Percentiles rank a stretch among this genome's conserved stretches.
These are phyloP conservation scores for Nyctanthes arbortristis DNA, from an alignment of 257 asterid genomes.

Conservation along the genomic window DNA sequence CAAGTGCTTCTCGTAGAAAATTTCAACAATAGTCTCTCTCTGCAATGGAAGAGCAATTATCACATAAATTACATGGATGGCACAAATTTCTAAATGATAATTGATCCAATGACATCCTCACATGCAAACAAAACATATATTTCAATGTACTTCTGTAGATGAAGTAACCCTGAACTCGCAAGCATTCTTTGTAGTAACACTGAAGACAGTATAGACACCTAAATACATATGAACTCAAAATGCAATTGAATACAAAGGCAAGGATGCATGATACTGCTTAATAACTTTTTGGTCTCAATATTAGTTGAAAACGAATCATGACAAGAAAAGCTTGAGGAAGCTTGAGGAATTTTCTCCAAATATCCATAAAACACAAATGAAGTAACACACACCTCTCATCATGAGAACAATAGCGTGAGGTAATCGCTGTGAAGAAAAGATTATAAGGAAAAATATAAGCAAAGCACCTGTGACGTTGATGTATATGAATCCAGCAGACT, in stretches of 20 bases:
- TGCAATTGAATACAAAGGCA: background rate
- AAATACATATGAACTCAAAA: background rate
- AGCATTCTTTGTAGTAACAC: background rate
- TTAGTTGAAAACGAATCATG: conserved; percentile 11
- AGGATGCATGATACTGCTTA: background rate
- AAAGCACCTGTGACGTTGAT: conserved; percentile 76
- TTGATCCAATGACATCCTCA: background rate
- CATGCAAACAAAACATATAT: background rate
- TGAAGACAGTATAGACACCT: background rate
- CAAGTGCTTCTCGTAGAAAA: conserved; percentile 91
- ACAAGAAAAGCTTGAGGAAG: conserved; percentile 1
- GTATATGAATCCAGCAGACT: conserved; percentile 82
- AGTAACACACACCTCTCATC: background rate
- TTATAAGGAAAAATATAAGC: conserved; percentile 3
- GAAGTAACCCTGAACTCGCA: background rate
- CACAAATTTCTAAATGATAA: background rate
- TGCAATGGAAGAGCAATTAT: conserved; percentile 50
- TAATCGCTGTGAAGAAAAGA: conserved; percentile 13
- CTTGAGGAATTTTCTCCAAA: conserved; percentile 15
- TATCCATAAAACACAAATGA: background rate
- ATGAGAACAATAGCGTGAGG: conserved; percentile 10
- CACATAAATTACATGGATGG: background rate
- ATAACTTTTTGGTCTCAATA: conserved; percentile 2
- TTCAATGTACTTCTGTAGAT: background rate
- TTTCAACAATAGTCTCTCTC: conserved; percentile 77